Conservation (phyloP, 495 filamentous ascomycete species). For the Hypoxylon lienhwacheense region DNA sequence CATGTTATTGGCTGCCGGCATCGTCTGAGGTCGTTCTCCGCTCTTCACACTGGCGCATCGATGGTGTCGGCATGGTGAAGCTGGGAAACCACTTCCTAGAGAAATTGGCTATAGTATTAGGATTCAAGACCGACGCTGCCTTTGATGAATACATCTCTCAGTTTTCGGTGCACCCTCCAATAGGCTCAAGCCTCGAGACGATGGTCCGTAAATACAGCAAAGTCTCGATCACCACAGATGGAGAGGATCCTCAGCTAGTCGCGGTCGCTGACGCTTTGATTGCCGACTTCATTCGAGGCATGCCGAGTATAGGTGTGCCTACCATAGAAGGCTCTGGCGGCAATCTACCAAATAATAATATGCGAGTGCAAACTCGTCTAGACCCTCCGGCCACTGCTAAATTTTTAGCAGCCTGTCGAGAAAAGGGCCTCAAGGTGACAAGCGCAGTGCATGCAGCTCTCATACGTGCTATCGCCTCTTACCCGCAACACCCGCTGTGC, state of each 20-base stretch:
- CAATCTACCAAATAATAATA: not conserved
- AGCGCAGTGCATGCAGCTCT: constrained; percentile 30
- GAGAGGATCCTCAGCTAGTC: not conserved
- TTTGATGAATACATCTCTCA: not conserved
- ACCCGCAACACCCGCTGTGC: constrained; percentile 8
- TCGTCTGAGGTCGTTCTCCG: constrained; percentile 23
- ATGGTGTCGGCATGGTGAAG: constrained; percentile 32
- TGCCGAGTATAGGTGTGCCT: constrained; percentile 17
- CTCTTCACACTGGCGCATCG: constrained; percentile 35
- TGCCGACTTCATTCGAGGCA: not conserved
- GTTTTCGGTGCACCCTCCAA: not conserved
- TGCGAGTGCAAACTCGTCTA: not conserved
- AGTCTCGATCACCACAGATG: not conserved
- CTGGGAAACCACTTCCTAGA: constrained; percentile 26
- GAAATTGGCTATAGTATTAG: not conserved
- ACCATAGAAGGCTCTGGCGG: not conserved
- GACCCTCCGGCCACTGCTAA: not conserved
- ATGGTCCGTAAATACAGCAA: not conserved
- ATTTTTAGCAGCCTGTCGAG: constrained; percentile 11
- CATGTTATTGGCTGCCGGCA: constrained; percentile 30
- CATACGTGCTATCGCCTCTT: constrained; percentile 16
- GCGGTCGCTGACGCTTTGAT: constrained; percentile 7
- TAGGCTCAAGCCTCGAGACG: constrained; percentile 7
- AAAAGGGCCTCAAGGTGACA: constrained; percentile 12
- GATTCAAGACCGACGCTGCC: not conserved